phyloP scores from a whole-genome alignment of 2,329 filamentous ascomycete genomes.

The Colletotrichum agaves region DNA sequence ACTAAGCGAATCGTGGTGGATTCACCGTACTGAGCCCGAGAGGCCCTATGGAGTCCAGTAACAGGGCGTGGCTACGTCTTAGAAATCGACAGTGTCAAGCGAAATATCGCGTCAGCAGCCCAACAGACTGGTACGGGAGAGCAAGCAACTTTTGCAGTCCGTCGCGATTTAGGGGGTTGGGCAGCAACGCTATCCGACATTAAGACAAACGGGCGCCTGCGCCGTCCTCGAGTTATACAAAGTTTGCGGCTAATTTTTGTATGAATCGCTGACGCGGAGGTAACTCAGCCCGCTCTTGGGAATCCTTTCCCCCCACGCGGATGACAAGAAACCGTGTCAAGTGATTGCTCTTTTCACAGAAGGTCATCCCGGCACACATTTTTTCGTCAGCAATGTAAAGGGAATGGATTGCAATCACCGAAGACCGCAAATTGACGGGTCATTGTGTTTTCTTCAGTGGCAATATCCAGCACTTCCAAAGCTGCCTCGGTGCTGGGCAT shows the following conservation, averaged over 20 bases:
- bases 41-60: background rate
- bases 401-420: too few relatives aligned
- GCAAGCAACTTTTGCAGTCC: background rate
- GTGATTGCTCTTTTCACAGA: background rate
- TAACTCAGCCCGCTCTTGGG: background rate
- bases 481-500: too few relatives aligned
- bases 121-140: background rate
- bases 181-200: background rate
- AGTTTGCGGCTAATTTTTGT: slow-evolving; percentile 34
- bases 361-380: background rate
- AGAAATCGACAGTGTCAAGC: background rate
- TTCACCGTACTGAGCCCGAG: background rate
- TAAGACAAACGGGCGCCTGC: slow-evolving; percentile 10
- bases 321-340: background rate
- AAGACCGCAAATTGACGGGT: too few relatives aligned
- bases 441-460: too few relatives aligned
- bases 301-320: background rate
- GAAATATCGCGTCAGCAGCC: background rate
- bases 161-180: background rate
- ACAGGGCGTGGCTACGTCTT: background rate
- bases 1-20: background rate
- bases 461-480: background rate
- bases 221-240: slow-evolving; percentile 1
- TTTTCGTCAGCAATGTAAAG: too few relatives aligned
- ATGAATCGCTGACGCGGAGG: background rate